Evolutionary conservation across 2,329 filamentous ascomycete species (phyloP).

Genomic region (Capronia epimyces): DNA sequence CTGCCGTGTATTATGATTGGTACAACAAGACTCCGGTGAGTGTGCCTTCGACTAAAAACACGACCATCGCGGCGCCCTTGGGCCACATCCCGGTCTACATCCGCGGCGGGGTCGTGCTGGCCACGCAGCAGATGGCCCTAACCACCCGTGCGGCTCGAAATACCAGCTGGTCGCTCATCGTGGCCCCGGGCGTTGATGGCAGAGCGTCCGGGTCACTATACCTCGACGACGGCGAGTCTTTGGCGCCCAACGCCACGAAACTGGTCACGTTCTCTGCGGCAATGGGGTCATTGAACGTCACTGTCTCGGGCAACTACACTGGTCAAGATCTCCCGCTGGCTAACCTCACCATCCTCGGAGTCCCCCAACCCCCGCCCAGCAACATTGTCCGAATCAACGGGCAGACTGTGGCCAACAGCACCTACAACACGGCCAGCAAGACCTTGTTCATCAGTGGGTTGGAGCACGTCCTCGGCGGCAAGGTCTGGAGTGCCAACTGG

Average conservation of each 20-base stretch:
- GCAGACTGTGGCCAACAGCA: slow-evolving; percentile 36
- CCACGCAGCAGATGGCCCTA: slow-evolving; percentile 62
- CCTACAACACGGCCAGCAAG: slow-evolving; percentile 46
- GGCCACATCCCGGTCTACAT: slow-evolving; percentile 68
- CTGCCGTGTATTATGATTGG: slow-evolving; percentile 70
- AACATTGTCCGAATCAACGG: slow-evolving; percentile 51
- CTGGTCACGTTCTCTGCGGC: slow-evolving; percentile 41
- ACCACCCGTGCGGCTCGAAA: slow-evolving; percentile 60
- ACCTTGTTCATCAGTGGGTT: slow-evolving; percentile 51
- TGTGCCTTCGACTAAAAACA: slow-evolving; percentile 47
- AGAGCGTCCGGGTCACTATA: slow-evolving; percentile 60
- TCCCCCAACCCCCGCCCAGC: slow-evolving; percentile 37
- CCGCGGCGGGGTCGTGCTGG: slow-evolving; percentile 62
- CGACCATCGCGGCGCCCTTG: slow-evolving; percentile 56
- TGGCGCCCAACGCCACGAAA: slow-evolving; percentile 52
- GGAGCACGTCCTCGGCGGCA: slow-evolving; percentile 44
- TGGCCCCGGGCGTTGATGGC: slow-evolving; percentile 53
- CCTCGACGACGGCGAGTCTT: slow-evolving; percentile 67
- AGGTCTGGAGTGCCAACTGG: slow-evolving; percentile 58
- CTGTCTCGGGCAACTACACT: slow-evolving; percentile 48
- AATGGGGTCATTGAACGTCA: slow-evolving; percentile 43
- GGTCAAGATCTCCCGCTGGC: slow-evolving; percentile 53
- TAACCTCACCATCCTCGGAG: slow-evolving; percentile 60
- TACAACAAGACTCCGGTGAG: slow-evolving; percentile 60
- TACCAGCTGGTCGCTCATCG: slow-evolving; percentile 63